A percentile compares a stretch with the other conserved stretches of the same genome.
Evolutionary conservation across 2,329 filamentous ascomycete species (phyloP).

Genomic region (Rosellinia necatrix): DNA sequence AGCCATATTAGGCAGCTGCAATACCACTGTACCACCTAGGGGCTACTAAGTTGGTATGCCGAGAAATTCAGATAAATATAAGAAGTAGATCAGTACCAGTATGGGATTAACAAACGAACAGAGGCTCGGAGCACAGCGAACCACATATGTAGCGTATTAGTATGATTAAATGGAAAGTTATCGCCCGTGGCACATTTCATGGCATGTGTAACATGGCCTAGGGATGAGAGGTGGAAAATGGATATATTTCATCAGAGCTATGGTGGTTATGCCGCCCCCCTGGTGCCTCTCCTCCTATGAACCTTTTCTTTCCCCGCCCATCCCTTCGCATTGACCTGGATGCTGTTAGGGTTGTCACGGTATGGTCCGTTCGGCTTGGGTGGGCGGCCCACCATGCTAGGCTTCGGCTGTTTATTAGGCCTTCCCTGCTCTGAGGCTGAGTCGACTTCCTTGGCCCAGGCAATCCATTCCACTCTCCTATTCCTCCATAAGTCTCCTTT

Average conservation of each 20-base stretch:
- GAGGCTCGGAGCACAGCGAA: too few species aligned
- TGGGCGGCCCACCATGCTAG: constrained; percentile 13
- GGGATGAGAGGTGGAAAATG: neutral
- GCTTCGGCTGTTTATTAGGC: constrained; percentile 19
- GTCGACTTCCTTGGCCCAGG: constrained; percentile 59
- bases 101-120: too few species aligned
- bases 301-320: constrained; percentile 15
- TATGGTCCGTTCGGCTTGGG: constrained; percentile 12
- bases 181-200: too few species aligned
- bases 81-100: too few species aligned
- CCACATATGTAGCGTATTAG: too few species aligned
- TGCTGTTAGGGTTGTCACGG: constrained; percentile 22
- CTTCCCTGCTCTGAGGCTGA: constrained; percentile 25
- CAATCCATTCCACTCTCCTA: constrained; percentile 58
- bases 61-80: too few species aligned
- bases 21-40: neutral
- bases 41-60: too few species aligned
- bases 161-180: too few species aligned
- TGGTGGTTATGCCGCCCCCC: constrained; percentile 2
- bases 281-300: constrained; percentile 8
- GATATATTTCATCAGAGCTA: neutral
- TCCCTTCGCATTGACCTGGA: constrained; percentile 10
- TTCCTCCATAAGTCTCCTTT: constrained; percentile 63
- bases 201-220: too few species aligned
- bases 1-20: neutral